Evolutionary conservation across 2,329 filamentous ascomycete genomes (phyloP).

Genomic region (Colletotrichum horii): DNA sequence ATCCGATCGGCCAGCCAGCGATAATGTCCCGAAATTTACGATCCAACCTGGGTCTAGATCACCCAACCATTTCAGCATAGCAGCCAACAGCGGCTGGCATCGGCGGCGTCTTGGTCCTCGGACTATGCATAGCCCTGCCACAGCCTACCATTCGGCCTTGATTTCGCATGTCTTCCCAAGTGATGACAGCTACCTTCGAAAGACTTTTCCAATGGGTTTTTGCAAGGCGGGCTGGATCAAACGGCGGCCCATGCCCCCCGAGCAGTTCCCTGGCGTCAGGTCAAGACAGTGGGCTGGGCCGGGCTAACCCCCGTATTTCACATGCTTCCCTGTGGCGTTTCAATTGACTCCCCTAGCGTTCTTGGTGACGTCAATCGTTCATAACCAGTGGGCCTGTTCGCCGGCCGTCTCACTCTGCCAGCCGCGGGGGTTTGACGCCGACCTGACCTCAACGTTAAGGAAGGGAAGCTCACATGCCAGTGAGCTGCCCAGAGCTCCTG

Average conservation of each 20-base stretch:
- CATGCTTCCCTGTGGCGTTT: slow-evolving; percentile 16
- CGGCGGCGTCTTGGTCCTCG: neutral
- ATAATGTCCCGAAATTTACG: neutral
- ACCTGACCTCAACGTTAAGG: neutral
- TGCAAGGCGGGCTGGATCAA: neutral
- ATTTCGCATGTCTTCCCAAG: neutral
- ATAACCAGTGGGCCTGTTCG: slow-evolving; percentile 10
- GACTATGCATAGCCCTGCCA: neutral
- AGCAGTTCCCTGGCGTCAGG: neutral
- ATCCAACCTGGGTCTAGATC: neutral
- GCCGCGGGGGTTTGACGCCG: neutral
- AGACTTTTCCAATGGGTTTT: neutral
- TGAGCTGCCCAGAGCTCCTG: slow-evolving; percentile 10
- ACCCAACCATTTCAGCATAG: neutral
- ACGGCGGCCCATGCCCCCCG: neutral
- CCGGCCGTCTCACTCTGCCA: neutral
- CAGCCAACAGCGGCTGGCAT: neutral
- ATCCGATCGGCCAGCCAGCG: neutral
- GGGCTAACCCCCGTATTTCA: slow-evolving; percentile 8
- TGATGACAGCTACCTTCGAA: neutral
- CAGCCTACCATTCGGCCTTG: neutral
- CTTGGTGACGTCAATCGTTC: slow-evolving; percentile 11
- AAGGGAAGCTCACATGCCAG: slow-evolving; percentile 7
- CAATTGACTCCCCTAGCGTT: slow-evolving; percentile 12
- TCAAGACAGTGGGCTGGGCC: neutral